Percentiles rank a stretch among this genome's conserved stretches.
phyloP scores from a whole-genome alignment of 805 yeast species.

The Vanderwaltozyma yarrowii region DNA sequence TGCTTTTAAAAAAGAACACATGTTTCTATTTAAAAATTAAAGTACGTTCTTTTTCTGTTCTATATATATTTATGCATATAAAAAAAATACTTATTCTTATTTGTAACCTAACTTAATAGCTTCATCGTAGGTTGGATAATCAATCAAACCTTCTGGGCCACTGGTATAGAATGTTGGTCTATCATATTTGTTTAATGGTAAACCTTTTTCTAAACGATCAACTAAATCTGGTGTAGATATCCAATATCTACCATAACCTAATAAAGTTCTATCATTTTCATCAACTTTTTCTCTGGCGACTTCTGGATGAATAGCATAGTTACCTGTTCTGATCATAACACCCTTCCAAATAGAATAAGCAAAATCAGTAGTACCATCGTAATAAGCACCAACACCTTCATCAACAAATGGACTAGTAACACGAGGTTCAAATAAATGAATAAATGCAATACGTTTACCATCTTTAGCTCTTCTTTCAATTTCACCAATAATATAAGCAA shows the following conservation, averaged over 20 bases:
- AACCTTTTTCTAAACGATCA: slow-evolving; percentile 31
- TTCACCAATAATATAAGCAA: slow-evolving; percentile 31
- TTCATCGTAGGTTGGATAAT: slow-evolving; percentile 30
- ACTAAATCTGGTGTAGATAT: slow-evolving; percentile 48
- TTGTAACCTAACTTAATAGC: slow-evolving; percentile 10
- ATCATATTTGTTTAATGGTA: slow-evolving; percentile 35
- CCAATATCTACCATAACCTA: slow-evolving; percentile 37
- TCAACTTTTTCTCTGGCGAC: slow-evolving; percentile 21
- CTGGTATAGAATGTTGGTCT: slow-evolving; percentile 38
- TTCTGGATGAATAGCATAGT: slow-evolving; percentile 21
- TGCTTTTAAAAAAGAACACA: too few species aligned
- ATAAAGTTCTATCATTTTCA: slow-evolving; percentile 34
- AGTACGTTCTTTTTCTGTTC: too few species aligned
- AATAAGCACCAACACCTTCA: slow-evolving; percentile 22
- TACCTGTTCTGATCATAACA: slow-evolving; percentile 33
- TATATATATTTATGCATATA: too few species aligned
- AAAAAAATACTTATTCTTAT: too few species aligned
- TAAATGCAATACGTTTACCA: slow-evolving; percentile 30
- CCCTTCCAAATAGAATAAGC: slow-evolving; percentile 37
- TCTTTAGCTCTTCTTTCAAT: slow-evolving; percentile 29
- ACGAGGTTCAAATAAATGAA: slow-evolving; percentile 36
- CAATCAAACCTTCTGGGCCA: slow-evolving; percentile 32
- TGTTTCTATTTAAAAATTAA: too few species aligned
- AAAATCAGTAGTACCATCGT: slow-evolving; percentile 29
- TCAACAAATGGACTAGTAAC: slow-evolving; percentile 17